These are phyloP conservation scores for Pisolithus thermaeus DNA, from an alignment of 1,284 basidiomycete genomes.

Conservation along the genomic window DNA sequence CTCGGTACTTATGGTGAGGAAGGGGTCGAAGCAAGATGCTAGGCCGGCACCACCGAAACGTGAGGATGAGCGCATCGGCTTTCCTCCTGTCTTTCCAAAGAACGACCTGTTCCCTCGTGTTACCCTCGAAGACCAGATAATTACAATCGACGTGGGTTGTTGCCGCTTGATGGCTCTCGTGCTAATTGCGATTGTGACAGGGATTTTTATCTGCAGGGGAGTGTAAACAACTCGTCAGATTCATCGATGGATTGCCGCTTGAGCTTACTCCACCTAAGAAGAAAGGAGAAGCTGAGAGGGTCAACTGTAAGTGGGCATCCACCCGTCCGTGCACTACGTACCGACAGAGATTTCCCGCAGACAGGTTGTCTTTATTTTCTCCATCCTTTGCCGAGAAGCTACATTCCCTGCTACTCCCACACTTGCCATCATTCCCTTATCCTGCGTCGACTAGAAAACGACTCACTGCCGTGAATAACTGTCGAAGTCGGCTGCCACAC, in stretches of 20 bases:
- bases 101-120: conserved; percentile 36
- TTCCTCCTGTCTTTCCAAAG: conserved; percentile 39
- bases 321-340: background rate
- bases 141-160: conserved; percentile 52
- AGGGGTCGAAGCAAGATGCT: too few relatives aligned
- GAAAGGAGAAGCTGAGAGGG: conserved; percentile 68
- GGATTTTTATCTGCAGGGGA: conserved; percentile 53
- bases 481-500: conserved; percentile 38
- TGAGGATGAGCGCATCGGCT: too few relatives aligned
- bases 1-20: too few relatives aligned
- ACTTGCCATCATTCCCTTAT: conserved; percentile 55
- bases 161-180: background rate
- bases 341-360: conserved; percentile 28
- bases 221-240: conserved; percentile 58
- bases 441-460: conserved; percentile 36
- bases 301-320: conserved; percentile 51
- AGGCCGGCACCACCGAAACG: too few relatives aligned
- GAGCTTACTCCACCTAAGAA: conserved; percentile 70
- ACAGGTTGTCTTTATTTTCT: conserved; percentile 60
- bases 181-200: conserved; percentile 28
- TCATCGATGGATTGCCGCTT: conserved; percentile 59
- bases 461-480: conserved; percentile 15
- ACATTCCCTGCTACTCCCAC: conserved; percentile 47
- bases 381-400: conserved; percentile 54
- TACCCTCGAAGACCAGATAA: conserved; percentile 60